Evolutionary conservation across 2,329 filamentous ascomycete species (phyloP), one percentile per base, ranked within the genome.

Genomic region (Trichoderma endophyticum): DNA sequence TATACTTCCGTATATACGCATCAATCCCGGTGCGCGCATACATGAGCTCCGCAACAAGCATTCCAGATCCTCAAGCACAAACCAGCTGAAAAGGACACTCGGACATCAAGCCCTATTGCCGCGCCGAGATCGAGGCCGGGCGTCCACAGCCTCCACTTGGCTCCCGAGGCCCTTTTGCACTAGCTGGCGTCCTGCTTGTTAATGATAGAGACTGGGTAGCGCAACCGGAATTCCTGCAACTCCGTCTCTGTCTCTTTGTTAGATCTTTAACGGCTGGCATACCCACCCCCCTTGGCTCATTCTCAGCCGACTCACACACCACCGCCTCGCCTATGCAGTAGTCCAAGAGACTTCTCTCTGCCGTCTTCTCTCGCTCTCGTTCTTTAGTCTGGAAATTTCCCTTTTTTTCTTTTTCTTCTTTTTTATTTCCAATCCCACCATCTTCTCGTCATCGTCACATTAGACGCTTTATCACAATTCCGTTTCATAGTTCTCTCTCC

Each of bases 101-200:
- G 66, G 66, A 69, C 66, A 61, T 61, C 56, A 28, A 69, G 56
- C 56, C 56, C 66, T 61, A 69, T 69, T 69, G 26, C 66, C 66
- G 66, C 66, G 26, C 56, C 66, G 56, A 69, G 66, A 69, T 69
- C 66, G 56, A 69, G 66, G 48, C 66, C 65, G 66, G 36, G 56
- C 48, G 56, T 51, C 66, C 56, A 36, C 56, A 48, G 56, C 66
- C 66, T 69, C 66, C 66, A 69, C 66, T 69, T 69, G 66, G 66
- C 56, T 69, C 66, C 66, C 66, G 66, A 69, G 65, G 56, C 56
- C 54, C 65, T 56, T 68, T 68, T 59, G 54, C 66, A 61, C 56
- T 69, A 61, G 66, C 43, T 60, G 28, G 34, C 34, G 34, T 32
- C 28, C 54, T 61, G 57, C 57, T 61, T 51, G 28, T 69, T 61